A percentile compares a stretch with the other conserved stretches of the same genome.
phyloP scores from a whole-genome alignment of 179 eudicot genomes.

The Corrigiola litoralis region DNA sequence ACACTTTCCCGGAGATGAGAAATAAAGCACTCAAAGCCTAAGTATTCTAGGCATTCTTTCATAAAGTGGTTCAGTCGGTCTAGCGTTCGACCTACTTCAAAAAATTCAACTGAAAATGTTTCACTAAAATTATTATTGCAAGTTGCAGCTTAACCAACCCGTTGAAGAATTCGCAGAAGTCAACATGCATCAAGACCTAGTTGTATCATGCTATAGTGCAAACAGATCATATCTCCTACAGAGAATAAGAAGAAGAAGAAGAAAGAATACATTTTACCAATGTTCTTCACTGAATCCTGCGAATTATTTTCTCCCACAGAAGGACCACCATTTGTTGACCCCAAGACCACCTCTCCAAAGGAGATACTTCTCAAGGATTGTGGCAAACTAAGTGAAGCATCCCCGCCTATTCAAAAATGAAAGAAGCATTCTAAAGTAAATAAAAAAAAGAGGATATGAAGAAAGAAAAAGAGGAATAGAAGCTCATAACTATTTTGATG shows the following conservation, averaged over 20 bases:
- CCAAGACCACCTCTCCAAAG: conserved; percentile 25
- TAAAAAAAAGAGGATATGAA: not conserved
- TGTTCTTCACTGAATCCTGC: conserved; percentile 22
- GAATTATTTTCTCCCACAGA: conserved; percentile 3
- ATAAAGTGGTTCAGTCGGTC: too few relatives aligned
- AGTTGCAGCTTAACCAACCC: too few relatives aligned
- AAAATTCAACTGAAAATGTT: too few relatives aligned
- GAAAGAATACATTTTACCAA: conserved; percentile 41
- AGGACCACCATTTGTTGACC: conserved; percentile 15
- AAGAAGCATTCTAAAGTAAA: not conserved
- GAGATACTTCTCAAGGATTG: conserved; percentile 36
- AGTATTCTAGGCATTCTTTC: too few relatives aligned
- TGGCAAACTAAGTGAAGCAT: conserved; percentile 57
- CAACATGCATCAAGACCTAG: not conserved
- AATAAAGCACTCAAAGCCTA: too few relatives aligned
- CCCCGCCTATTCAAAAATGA: conserved; percentile 56
- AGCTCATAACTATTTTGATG: too few relatives aligned
- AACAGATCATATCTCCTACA: not conserved
- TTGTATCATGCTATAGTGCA: not conserved
- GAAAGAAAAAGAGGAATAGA: conserved; percentile 9
- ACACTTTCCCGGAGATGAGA: too few relatives aligned
- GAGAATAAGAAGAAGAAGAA: conserved; percentile 9
- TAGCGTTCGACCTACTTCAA: too few relatives aligned
- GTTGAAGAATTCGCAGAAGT: too few relatives aligned
- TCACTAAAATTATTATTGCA: too few relatives aligned